A percentile compares a stretch with the other conserved stretches of the same genome.
Conservation (phyloP, 176 grass and related monocot species). For the Avena sativa region DNA sequence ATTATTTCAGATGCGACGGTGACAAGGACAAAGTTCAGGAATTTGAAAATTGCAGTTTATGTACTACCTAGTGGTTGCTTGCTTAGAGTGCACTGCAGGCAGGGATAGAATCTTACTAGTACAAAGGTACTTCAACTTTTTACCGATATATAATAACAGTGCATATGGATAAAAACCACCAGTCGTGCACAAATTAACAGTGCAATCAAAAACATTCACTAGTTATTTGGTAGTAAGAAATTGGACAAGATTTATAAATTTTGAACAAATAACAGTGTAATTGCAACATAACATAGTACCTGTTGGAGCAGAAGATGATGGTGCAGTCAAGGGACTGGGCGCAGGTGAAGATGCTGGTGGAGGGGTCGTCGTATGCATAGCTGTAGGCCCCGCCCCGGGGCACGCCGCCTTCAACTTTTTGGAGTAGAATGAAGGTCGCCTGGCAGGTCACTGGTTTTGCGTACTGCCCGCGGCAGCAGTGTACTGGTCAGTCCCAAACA, state of each 20-base stretch:
- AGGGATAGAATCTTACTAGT: not conserved
- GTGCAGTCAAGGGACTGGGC: conserved; percentile 58
- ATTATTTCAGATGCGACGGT: too few relatives aligned
- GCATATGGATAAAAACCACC: too few relatives aligned
- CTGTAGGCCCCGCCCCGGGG: conserved; percentile 65
- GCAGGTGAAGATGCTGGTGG: conserved; percentile 84
- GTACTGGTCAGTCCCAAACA: conserved; percentile 86
- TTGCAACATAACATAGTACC: conserved; percentile 10
- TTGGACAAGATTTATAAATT: too few relatives aligned
- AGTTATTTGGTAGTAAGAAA: too few relatives aligned
- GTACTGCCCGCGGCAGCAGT: conserved; percentile 63
- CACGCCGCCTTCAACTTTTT: conserved; percentile 78
- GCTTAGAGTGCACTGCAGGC: not conserved
- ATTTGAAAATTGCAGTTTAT: not conserved
- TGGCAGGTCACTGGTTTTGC: conserved; percentile 63
- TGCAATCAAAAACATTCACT: too few relatives aligned
- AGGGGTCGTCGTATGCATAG: conserved; percentile 91
- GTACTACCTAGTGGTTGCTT: not conserved
- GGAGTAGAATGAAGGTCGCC: conserved; percentile 65
- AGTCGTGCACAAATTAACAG: too few relatives aligned
- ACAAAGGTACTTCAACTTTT: too few relatives aligned
- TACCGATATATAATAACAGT: too few relatives aligned
- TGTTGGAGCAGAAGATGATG: conserved; percentile 76
- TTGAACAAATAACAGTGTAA: too few relatives aligned
- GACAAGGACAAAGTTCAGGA: too few relatives aligned